A percentile compares a stretch with the other conserved stretches of the same genome.
Conservation (phyloP, 1,284 basidiomycete species). For the Mrakiaceae sp. region DNA sequence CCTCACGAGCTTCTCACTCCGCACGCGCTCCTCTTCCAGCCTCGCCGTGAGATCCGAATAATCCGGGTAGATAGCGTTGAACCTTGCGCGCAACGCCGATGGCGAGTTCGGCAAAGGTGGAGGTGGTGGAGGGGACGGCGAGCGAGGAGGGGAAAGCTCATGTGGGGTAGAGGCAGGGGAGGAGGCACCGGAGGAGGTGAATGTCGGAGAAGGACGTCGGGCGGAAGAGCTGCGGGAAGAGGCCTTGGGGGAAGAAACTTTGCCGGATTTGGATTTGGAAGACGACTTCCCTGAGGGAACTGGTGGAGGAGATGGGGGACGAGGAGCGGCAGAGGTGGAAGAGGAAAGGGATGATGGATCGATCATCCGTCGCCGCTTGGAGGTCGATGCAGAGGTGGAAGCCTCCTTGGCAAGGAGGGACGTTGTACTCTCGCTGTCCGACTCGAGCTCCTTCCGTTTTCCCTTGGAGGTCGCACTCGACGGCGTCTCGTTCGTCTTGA, state of each 20-base stretch:
- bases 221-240: not conserved
- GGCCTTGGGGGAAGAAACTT: not conserved
- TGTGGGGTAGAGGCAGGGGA: not conserved
- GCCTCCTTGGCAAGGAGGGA: not conserved
- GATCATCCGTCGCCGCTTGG: constrained; percentile 2
- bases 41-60: constrained; percentile 3
- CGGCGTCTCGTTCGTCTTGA: not conserved
- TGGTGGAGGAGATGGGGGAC: not conserved
- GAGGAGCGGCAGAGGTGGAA: not conserved
- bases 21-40: constrained; percentile 5
- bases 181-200: not conserved
- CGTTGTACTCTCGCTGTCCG: not conserved
- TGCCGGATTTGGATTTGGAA: not conserved
- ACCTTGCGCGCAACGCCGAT: not conserved
- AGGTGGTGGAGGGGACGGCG: not conserved
- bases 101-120: constrained; percentile 1
- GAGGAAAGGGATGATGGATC: not conserved
- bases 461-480: not conserved
- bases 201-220: not conserved
- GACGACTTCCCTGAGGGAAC: not conserved
- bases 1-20: not conserved
- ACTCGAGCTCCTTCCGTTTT: not conserved
- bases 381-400: not conserved
- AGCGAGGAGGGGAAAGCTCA: not conserved
- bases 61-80: constrained; percentile 12